These are phyloP conservation scores for Tolypocladium endophyticum DNA, from an alignment of 2,329 filamentous ascomycete genomes.

Conservation along the genomic window DNA sequence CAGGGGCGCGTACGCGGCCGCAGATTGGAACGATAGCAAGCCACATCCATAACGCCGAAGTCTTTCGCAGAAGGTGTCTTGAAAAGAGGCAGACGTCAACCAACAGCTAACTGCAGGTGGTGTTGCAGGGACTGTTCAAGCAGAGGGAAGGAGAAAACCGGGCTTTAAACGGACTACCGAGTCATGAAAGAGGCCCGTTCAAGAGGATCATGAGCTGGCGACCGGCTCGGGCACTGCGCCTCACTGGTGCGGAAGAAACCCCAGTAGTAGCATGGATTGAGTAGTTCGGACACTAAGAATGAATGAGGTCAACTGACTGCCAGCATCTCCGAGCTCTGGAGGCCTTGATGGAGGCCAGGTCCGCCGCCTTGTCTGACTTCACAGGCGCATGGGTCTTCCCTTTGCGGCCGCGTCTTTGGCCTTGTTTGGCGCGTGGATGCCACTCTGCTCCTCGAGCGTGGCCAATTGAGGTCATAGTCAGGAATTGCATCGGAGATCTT, in stretches of 20 bases:
- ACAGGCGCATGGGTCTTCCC: not conserved
- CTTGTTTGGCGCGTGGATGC: not conserved
- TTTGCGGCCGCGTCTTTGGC: not conserved
- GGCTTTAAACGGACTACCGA: not conserved
- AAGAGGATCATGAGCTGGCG: not conserved
- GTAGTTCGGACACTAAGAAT: not conserved
- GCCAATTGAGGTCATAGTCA: not conserved
- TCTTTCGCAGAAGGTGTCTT: not conserved
- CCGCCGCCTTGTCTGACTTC: not conserved
- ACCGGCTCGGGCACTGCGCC: not conserved
- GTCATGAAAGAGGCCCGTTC: not conserved
- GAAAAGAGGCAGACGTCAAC: not conserved
- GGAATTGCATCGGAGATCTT: not conserved
- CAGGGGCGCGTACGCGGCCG: not conserved
- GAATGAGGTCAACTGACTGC: not conserved
- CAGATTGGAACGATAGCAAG: not conserved
- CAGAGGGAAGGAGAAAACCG: not conserved
- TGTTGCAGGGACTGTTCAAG: not conserved
- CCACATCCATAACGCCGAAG: not conserved
- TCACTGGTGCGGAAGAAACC: not conserved
- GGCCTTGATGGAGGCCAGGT: not conserved
- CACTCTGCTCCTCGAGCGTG: not conserved
- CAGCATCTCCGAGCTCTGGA: not conserved
- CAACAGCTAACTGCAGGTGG: not conserved
- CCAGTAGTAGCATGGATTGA: not conserved